Evolutionary conservation across 345 rosid genomes (phyloP).

Genomic region (Citrus mangshanensis): DNA sequence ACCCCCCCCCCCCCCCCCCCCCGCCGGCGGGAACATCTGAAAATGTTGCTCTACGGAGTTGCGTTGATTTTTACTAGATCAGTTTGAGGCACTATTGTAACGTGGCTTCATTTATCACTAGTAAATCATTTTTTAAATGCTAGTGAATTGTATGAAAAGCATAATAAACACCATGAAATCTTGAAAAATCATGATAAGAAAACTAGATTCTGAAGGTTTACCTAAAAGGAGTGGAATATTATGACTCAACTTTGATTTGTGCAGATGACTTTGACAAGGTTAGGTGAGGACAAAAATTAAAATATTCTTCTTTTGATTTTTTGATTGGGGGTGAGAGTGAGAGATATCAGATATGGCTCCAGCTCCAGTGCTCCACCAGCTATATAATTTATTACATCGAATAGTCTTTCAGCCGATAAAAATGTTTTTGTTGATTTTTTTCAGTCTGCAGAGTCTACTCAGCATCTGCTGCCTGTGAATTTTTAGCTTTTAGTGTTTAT

Average conservation of each 20-base stretch:
- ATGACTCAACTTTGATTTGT: not conserved
- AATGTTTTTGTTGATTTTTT: not conserved
- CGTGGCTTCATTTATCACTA: not conserved
- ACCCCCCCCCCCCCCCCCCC: too few relatives aligned
- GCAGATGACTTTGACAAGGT: not conserved
- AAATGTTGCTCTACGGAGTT: too few relatives aligned
- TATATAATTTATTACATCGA: not conserved
- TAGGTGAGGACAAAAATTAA: conserved; percentile 2
- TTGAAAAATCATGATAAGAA: conserved; percentile 2
- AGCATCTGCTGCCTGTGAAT: not conserved
- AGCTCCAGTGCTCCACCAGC: too few relatives aligned
- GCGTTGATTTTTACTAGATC: too few relatives aligned
- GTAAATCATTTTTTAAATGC: not conserved
- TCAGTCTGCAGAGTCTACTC: not conserved
- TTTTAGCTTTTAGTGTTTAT: not conserved
- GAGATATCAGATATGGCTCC: too few relatives aligned
- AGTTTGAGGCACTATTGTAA: too few relatives aligned
- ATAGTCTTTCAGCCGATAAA: not conserved
- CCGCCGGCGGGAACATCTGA: too few relatives aligned
- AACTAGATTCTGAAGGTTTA: not conserved
- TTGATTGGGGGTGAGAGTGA: not conserved
- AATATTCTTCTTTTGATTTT: not conserved
- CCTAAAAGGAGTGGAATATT: not conserved
- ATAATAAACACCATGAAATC: conserved; percentile 7
- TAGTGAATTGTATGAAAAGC: not conserved